phyloP scores from a whole-genome alignment of 2,329 filamentous ascomycete genomes.

The Xylaria digitata region DNA sequence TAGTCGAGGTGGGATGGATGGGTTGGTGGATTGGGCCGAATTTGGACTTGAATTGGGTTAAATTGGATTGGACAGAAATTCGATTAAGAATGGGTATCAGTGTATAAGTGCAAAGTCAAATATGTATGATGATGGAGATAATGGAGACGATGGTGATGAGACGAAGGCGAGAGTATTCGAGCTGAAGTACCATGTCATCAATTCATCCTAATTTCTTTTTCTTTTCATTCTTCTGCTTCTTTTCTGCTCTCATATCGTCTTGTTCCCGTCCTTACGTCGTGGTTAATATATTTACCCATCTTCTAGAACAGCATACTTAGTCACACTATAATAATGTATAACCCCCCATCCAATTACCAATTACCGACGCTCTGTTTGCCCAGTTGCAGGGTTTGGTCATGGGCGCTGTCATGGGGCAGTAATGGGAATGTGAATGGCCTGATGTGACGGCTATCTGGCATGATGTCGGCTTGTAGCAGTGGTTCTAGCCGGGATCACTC shows the following conservation, averaged over 20 bases:
- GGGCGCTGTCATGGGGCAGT: not conserved
- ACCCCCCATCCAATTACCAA: conserved; percentile 16
- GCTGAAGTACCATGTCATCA: conserved; percentile 11
- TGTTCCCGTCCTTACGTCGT: not conserved
- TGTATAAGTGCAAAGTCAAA: conserved; percentile 1
- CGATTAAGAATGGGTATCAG: not conserved
- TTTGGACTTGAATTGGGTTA: not conserved
- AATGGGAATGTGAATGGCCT: conserved; percentile 32
- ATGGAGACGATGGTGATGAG: not conserved
- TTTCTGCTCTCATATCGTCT: not conserved
- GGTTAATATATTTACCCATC: conserved; percentile 21
- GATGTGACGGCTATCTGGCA: conserved; percentile 39
- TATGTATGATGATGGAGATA: conserved; percentile 2
- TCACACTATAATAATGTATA: not conserved
- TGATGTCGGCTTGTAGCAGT: conserved; percentile 33
- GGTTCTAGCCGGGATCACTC: conserved; percentile 16
- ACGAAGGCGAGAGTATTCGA: not conserved
- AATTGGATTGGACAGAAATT: not conserved
- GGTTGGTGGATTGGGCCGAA: not conserved
- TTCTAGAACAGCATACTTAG: conserved; percentile 12
- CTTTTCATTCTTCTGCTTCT: not conserved
- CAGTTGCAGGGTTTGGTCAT: conserved; percentile 34
- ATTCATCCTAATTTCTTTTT: not conserved
- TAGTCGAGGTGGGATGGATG: conserved; percentile 6
- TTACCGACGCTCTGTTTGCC: conserved; percentile 33